phyloP scores from a whole-genome alignment of 2,329 filamentous ascomycete genomes.

The Fusarium sp. region DNA sequence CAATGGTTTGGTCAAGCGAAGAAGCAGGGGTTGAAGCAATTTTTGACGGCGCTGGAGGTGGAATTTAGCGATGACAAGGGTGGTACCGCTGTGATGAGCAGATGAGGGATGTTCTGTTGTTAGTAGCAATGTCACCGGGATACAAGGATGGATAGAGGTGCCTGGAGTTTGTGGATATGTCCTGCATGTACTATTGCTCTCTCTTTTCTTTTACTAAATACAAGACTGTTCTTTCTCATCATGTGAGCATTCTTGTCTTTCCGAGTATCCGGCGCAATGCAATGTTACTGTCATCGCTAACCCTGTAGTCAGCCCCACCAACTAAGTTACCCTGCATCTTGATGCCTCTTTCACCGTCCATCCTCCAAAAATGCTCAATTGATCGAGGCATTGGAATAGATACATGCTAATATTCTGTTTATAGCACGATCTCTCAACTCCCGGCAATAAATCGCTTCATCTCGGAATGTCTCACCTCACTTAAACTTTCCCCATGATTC shows the following conservation, averaged over 20 bases:
- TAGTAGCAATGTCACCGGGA: neutral
- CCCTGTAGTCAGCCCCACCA: neutral
- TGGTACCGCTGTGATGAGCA: neutral
- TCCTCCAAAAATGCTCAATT: neutral
- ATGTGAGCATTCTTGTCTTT: neutral
- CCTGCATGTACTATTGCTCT: neutral
- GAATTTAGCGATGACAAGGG: neutral
- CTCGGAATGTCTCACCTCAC: neutral
- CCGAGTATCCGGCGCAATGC: neutral
- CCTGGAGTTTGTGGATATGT: neutral
- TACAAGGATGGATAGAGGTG: neutral
- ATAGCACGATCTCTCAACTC: neutral
- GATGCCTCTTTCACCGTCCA: neutral
- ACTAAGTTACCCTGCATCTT: neutral
- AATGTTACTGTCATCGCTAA: neutral
- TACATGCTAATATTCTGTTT: neutral
- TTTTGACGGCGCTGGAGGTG: neutral
- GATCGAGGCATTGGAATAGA: neutral
- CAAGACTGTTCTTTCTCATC: neutral
- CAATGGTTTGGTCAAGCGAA: constrained; percentile 1
- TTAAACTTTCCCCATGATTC: neutral
- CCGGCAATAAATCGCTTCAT: neutral
- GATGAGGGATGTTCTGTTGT: neutral
- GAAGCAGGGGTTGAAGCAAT: neutral
- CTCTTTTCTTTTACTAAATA: too few species aligned